These are phyloP conservation scores for Chlamydomonas schloesseri DNA, from an alignment of 139 green algal genomes.

Conservation along the genomic window DNA sequence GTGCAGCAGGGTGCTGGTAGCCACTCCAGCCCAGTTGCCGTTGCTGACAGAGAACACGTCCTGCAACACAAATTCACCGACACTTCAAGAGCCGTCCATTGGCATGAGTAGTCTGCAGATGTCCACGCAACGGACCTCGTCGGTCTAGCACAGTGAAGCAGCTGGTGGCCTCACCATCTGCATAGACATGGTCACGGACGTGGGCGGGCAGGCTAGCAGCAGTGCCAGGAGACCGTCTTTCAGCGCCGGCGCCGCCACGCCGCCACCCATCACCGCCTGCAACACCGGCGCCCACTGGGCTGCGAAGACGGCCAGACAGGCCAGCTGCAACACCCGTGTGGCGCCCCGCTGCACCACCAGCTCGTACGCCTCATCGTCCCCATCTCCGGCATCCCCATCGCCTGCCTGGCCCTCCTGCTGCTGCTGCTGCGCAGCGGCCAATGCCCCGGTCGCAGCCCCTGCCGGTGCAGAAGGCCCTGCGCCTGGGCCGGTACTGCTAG, in stretches of 20 bases:
- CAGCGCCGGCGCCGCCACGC: not conserved
- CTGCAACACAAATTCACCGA: too few relatives aligned
- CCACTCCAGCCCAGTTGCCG: not conserved
- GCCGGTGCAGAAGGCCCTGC: too few relatives aligned
- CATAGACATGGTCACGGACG: not conserved
- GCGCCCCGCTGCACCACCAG: not conserved
- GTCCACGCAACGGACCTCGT: too few relatives aligned
- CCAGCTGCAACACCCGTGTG: slow-evolving; percentile 9
- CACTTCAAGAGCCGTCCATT: too few relatives aligned
- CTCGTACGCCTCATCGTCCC: not conserved
- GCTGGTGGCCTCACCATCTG: slow-evolving; percentile 2
- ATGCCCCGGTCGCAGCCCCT: too few relatives aligned
- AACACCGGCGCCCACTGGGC: slow-evolving; percentile 28
- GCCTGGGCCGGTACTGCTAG: too few relatives aligned
- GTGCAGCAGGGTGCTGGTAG: slow-evolving; percentile 34
- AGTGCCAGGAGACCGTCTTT: slow-evolving; percentile 2
- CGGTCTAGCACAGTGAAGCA: too few relatives aligned
- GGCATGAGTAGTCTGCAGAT: too few relatives aligned
- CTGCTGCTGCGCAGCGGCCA: not conserved
- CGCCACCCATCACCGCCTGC: not conserved
- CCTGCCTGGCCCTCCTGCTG: not conserved
- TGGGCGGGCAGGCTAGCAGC: slow-evolving; percentile 26
- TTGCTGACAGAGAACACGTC: not conserved
- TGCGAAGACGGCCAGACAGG: not conserved
- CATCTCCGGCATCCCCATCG: not conserved